Percentiles rank a stretch among this genome's conserved stretches.
These are phyloP conservation scores for Clonostachys rhizophaga DNA, from an alignment of 2,329 filamentous ascomycete genomes.

Conservation along the genomic window DNA sequence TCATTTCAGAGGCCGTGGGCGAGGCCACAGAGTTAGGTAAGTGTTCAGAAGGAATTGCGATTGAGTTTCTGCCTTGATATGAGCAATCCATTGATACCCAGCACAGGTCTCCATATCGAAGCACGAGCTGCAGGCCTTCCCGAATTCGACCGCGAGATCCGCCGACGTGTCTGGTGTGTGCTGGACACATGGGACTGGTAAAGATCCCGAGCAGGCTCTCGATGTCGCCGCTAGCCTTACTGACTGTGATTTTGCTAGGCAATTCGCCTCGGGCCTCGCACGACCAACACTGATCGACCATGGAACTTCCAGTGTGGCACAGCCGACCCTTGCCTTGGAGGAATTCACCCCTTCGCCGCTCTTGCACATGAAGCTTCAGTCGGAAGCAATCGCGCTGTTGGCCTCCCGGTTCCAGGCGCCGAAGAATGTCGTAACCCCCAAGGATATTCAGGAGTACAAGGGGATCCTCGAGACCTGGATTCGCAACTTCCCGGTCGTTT, in stretches of 20 bases:
- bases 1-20: slow-evolving; percentile 19
- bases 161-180: slow-evolving; percentile 21
- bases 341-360: slow-evolving; percentile 21
- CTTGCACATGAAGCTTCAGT: slow-evolving; percentile 28
- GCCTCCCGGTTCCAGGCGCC: slow-evolving; percentile 20
- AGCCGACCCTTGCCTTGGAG: slow-evolving; percentile 24
- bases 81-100: slow-evolving; percentile 2
- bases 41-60: neutral
- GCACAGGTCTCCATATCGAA: slow-evolving; percentile 14
- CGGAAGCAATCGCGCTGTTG: slow-evolving; percentile 20
- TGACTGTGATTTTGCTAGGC: slow-evolving; percentile 9
- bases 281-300: slow-evolving; percentile 27
- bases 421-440: slow-evolving; percentile 15
- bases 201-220: slow-evolving; percentile 1
- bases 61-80: neutral
- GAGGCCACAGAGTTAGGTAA: slow-evolving; percentile 20
- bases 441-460: slow-evolving; percentile 23
- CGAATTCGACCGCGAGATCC: slow-evolving; percentile 22
- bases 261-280: slow-evolving; percentile 23
- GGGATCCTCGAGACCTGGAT: slow-evolving; percentile 33
- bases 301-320: slow-evolving; percentile 19
- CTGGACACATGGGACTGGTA: slow-evolving; percentile 26
- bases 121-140: slow-evolving; percentile 8
- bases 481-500: slow-evolving; percentile 30
- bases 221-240: neutral